Evolutionary conservation across 108 stramenopile genomes (phyloP).

Genomic region (Mediolabrus comicus): DNA sequence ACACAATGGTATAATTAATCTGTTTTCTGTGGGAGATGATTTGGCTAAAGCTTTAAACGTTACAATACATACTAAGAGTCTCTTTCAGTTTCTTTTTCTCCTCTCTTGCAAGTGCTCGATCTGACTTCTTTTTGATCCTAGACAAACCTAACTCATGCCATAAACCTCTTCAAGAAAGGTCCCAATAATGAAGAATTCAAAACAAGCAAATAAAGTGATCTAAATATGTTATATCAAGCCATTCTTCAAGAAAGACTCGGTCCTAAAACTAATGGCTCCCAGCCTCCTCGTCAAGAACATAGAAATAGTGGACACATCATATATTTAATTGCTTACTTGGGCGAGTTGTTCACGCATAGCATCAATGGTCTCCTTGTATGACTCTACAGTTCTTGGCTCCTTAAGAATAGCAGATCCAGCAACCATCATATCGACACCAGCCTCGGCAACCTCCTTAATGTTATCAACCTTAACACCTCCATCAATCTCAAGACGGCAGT

Average conservation of each 20-base stretch:
- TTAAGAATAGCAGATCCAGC: conserved; percentile 97
- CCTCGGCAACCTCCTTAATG: conserved; percentile 95
- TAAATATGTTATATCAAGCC: background rate
- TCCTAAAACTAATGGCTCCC: background rate
- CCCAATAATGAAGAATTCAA: background rate
- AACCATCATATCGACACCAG: conserved; percentile 98
- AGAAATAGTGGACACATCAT: background rate
- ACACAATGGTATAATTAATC: background rate
- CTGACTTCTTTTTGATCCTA: background rate
- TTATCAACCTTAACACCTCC: conserved; percentile 92
- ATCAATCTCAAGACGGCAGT: conserved; percentile 97
- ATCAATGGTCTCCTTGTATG: conserved; percentile 96
- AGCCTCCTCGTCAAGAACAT: background rate
- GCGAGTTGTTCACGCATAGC: conserved; percentile 94
- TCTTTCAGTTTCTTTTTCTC: background rate
- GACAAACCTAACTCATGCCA: background rate
- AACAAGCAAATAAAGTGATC: too few relatives aligned
- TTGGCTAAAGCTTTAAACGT: background rate
- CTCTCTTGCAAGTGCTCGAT: background rate
- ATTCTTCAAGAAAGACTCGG: background rate
- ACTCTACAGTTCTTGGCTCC: conserved; percentile 93
- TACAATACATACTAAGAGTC: background rate
- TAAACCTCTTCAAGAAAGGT: too few relatives aligned
- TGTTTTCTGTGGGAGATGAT: background rate
- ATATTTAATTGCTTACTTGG: conserved; percentile 42